Conservation (phyloP, 352 stramenopile genomes). For the Pythium guiyangense region DNA sequence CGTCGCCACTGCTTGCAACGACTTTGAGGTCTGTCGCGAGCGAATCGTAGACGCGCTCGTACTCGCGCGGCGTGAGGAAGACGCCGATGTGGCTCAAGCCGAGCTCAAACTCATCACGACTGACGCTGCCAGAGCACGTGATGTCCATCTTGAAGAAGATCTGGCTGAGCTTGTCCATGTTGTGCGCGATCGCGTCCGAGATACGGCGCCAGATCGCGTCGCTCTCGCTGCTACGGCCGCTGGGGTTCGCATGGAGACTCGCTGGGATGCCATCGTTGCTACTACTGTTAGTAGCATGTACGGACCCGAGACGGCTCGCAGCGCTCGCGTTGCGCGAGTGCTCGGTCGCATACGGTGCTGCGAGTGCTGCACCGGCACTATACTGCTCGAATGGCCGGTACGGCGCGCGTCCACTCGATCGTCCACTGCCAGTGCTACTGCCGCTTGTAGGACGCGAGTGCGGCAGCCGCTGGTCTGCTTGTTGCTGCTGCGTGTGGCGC, state of each 20-base stretch:
- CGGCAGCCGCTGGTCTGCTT: constrained; percentile 15
- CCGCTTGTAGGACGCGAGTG: not conserved
- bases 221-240: constrained; percentile 21
- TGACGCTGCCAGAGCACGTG: constrained; percentile 53
- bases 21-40: constrained; percentile 33
- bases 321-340: constrained; percentile 4
- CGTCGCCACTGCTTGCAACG: not conserved
- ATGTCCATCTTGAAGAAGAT: constrained; percentile 84
- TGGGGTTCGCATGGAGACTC: constrained; percentile 5
- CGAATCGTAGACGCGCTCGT: constrained; percentile 58
- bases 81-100: constrained; percentile 68
- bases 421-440: not conserved
- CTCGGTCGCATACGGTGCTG: constrained; percentile 52
- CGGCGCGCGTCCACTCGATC: not conserved
- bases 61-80: constrained; percentile 61
- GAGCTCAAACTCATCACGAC: constrained; percentile 63
- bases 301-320: not conserved
- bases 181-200: constrained; percentile 36
- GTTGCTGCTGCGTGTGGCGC: constrained; percentile 35
- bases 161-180: constrained; percentile 61
- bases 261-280: constrained; percentile 4
- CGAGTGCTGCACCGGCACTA: constrained; percentile 13
- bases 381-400: constrained; percentile 6
- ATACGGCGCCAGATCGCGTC: constrained; percentile 59
- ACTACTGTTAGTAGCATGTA: not conserved